These are phyloP conservation scores for Erythrobasidium hasegawianum DNA, from an alignment of 1,284 basidiomycete species.

Conservation along the genomic window DNA sequence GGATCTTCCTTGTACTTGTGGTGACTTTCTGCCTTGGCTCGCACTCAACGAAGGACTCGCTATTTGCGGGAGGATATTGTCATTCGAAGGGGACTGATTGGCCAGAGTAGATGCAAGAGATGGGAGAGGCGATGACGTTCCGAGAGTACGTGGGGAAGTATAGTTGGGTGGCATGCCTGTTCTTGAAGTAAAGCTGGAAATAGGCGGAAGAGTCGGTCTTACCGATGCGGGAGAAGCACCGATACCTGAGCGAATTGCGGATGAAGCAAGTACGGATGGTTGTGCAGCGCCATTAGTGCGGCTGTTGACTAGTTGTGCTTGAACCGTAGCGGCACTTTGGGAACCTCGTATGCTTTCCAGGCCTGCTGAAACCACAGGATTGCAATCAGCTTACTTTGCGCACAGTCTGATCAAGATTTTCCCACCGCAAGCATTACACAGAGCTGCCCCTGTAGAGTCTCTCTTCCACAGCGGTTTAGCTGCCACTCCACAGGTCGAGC, in stretches of 20 bases:
- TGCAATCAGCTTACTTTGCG: no score
- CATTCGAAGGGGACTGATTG: background rate
- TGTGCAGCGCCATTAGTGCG: no score
- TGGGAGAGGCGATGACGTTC: background rate
- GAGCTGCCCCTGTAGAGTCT: slow-evolving; percentile 81
- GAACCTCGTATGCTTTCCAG: slow-evolving; percentile 7
- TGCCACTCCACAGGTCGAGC: slow-evolving; percentile 86
- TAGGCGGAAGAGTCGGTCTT: background rate
- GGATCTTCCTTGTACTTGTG: background rate
- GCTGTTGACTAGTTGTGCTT: no score
- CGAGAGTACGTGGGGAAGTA: background rate
- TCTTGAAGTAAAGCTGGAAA: background rate
- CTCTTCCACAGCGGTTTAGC: slow-evolving; percentile 89
- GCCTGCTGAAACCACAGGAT: no score
- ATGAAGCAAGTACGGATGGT: no score
- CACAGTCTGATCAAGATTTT: no score
- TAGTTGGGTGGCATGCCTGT: background rate
- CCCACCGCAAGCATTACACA: slow-evolving; percentile 83
- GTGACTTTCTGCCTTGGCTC: background rate
- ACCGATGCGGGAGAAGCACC: background rate
- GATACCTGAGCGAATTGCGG: background rate
- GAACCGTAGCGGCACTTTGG: background rate
- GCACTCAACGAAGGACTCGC: background rate
- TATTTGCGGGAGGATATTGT: background rate
- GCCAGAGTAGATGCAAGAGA: background rate